Conservation (phyloP, 306 rosid genomes). For the Vigna mungo region DNA sequence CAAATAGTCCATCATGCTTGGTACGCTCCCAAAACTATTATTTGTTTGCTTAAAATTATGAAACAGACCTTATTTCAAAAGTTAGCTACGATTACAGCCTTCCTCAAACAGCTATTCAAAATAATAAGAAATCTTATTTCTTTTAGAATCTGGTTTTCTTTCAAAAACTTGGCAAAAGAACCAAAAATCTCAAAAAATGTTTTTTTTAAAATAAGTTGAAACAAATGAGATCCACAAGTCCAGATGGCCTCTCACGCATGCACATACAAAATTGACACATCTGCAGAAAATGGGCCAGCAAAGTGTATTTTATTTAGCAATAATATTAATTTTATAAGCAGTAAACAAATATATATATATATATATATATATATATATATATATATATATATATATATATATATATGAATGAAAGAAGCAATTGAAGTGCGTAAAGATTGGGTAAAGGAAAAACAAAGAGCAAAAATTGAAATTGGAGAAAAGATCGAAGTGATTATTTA, state of each 20-base stretch:
- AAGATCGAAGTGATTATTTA: too few relatives aligned
- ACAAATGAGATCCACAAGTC: background rate
- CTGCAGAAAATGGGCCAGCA: background rate
- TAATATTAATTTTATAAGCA: too few relatives aligned
- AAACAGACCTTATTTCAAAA: background rate
- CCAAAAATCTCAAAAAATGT: background rate
- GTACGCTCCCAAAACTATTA: background rate
- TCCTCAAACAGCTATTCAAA: background rate
- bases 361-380: too few relatives aligned
- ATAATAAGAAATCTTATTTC: background rate
- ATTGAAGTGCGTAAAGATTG: too few relatives aligned
- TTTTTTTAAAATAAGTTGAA: background rate
- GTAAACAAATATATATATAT: too few relatives aligned
- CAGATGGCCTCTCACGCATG: background rate
- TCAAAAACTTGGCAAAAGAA: background rate
- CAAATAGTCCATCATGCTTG: background rate
- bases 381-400: too few relatives aligned
- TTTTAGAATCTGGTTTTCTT: background rate
- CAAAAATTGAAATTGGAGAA: too few relatives aligned
- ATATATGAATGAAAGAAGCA: too few relatives aligned
- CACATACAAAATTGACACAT: slow-evolving; percentile 3
- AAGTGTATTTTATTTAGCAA: too few relatives aligned
- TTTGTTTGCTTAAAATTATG: background rate
- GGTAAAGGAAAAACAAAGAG: too few relatives aligned
- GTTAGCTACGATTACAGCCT: background rate